phyloP scores from a whole-genome alignment of 2,329 filamentous ascomycete species.

The Xylaria sp. region DNA sequence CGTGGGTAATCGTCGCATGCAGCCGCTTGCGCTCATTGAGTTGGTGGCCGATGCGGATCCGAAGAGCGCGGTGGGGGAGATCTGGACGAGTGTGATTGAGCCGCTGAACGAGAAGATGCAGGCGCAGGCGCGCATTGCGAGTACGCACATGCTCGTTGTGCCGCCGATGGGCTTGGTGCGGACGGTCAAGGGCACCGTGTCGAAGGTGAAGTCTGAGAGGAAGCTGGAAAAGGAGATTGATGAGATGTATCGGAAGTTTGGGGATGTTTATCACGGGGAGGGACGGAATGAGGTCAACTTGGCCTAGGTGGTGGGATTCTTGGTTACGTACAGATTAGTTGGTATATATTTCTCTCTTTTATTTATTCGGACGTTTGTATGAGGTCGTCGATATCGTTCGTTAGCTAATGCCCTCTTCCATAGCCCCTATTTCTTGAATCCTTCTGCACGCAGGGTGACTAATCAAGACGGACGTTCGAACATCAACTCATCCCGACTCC shows the following conservation, averaged over 20 bases:
- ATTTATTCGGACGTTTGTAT: neutral
- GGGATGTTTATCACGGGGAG: slow-evolving; percentile 21
- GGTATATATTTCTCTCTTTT: neutral
- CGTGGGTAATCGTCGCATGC: slow-evolving; percentile 16
- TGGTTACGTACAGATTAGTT: neutral
- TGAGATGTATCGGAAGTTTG: slow-evolving; percentile 16
- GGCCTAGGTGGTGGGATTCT: neutral
- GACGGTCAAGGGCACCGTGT: slow-evolving; percentile 21
- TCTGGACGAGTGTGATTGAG: slow-evolving; percentile 18
- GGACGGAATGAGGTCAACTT: neutral
- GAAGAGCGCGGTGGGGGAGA: slow-evolving; percentile 1
- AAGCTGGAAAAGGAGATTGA: slow-evolving; percentile 19
- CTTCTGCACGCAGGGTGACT: too few species aligned
- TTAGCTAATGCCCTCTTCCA: too few species aligned
- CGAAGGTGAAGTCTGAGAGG: slow-evolving; percentile 14
- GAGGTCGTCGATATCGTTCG: neutral
- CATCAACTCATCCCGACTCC: too few species aligned
- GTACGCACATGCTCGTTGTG: slow-evolving; percentile 20
- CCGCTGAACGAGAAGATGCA: slow-evolving; percentile 19
- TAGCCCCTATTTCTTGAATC: too few species aligned
- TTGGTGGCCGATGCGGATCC: slow-evolving; percentile 8
- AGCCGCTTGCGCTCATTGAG: slow-evolving; percentile 20
- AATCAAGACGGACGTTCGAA: too few species aligned
- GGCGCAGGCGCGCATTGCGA: slow-evolving; percentile 18
- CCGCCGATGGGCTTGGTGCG: slow-evolving; percentile 13